Conservation (phyloP, 768 basidiomycete genomes). For the Lactarius pseudohatsudake region DNA sequence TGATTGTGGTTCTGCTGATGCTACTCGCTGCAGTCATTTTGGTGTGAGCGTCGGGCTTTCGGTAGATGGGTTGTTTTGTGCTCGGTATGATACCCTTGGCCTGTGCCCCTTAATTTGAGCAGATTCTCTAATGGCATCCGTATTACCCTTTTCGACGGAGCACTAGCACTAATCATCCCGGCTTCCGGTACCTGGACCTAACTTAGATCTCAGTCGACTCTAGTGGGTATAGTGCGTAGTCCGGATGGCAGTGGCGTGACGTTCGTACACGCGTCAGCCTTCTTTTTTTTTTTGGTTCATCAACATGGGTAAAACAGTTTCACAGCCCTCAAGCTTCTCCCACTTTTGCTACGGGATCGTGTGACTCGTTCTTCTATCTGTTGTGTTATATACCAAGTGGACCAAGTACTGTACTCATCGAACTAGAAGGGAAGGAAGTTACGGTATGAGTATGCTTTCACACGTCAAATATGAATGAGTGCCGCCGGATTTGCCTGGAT, state of each 20-base stretch:
- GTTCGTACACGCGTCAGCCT: neutral
- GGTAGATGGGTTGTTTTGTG: neutral
- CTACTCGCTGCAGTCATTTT: constrained; percentile 81
- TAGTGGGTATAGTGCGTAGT: neutral
- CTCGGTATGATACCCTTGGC: constrained; percentile 1
- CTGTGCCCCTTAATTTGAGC: neutral
- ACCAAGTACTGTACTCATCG: neutral
- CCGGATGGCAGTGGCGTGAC: neutral
- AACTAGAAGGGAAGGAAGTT: neutral
- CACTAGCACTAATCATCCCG: neutral
- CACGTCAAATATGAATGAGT: neutral
- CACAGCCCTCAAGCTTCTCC: neutral
- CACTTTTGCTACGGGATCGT: neutral
- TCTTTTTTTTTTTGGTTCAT: neutral
- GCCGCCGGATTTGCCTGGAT: neutral
- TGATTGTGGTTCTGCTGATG: constrained; percentile 75
- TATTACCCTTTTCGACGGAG: neutral
- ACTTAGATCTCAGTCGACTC: neutral
- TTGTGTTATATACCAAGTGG: neutral
- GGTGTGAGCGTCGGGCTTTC: constrained; percentile 42
- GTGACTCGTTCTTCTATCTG: neutral
- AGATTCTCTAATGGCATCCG: neutral
- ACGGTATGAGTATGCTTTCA: neutral
- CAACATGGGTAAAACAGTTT: neutral
- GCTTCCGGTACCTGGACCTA: neutral